Conservation (phyloP, 2,329 filamentous ascomycete species). For the Fusarium xylarioides region DNA sequence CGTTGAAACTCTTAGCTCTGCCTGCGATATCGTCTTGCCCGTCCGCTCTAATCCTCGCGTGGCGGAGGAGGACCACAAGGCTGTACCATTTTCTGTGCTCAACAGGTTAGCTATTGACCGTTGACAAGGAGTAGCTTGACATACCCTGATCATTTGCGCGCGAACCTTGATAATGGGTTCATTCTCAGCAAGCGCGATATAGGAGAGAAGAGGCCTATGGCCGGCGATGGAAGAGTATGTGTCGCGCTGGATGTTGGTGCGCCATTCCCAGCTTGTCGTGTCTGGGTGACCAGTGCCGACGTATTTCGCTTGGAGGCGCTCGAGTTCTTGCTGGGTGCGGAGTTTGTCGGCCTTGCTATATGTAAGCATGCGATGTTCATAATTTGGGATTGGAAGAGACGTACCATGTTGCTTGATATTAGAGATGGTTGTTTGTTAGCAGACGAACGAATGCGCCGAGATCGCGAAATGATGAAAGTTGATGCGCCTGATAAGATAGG, state of each 20-base stretch:
- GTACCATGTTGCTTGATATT: constrained; percentile 38
- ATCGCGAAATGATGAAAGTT: constrained; percentile 14
- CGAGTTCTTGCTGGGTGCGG: constrained; percentile 95
- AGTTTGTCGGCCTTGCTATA: constrained; percentile 88
- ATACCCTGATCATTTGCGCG: constrained; percentile 78
- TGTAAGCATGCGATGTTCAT: not conserved
- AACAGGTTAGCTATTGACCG: not conserved
- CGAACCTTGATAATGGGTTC: constrained; percentile 83
- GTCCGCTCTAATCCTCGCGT: constrained; percentile 57
- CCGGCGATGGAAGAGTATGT: constrained; percentile 89
- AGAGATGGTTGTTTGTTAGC: not conserved
- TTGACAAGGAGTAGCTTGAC: constrained; percentile 30
- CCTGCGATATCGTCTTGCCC: not conserved
- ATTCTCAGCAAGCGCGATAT: constrained; percentile 89
- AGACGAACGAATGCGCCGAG: not conserved
- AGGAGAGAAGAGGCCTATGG: constrained; percentile 86
- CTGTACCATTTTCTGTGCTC: constrained; percentile 71
- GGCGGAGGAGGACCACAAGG: constrained; percentile 67
- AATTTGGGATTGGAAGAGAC: not conserved
- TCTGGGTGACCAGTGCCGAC: constrained; percentile 96
- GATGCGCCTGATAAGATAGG: constrained; percentile 13
- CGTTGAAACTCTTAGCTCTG: not conserved
- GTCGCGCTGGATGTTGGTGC: constrained; percentile 93
- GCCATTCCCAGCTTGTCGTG: constrained; percentile 97
- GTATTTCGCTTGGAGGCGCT: constrained; percentile 94